Evolutionary conservation across 2,329 filamentous ascomycete species (phyloP).

Genomic region (Sporothrix brunneoviolacea): DNA sequence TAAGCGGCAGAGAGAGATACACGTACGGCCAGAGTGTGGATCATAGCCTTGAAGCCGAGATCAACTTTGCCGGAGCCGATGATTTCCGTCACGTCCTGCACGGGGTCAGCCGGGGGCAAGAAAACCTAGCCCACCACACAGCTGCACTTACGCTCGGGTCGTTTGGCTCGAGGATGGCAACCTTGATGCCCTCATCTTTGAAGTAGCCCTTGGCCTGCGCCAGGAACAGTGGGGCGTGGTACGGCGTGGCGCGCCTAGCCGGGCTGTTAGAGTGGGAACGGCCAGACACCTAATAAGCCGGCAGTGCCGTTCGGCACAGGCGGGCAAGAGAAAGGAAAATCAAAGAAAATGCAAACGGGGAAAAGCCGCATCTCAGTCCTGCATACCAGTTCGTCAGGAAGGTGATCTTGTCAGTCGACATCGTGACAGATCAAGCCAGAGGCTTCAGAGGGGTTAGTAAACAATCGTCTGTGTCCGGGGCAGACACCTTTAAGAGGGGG

Average conservation of each 20-base stretch:
- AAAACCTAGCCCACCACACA: too few species aligned
- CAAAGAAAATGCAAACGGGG: neutral
- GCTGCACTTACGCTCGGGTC: conserved; percentile 64
- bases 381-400: conserved; percentile 76
- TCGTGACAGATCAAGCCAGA: conserved; percentile 42
- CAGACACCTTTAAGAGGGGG: conserved; percentile 15
- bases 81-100: conserved; percentile 75
- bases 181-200: conserved; percentile 68
- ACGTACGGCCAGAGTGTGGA: conserved; percentile 57
- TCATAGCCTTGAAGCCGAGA: conserved; percentile 79
- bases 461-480: conserved; percentile 22
- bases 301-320: too few species aligned
- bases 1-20: too few species aligned
- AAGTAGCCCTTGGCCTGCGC: conserved; percentile 71
- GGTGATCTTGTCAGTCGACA: conserved; percentile 80
- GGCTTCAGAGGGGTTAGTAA: conserved; percentile 45
- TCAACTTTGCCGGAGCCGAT: conserved; percentile 63
- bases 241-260: conserved; percentile 76
- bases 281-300: too few species aligned
- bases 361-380: too few species aligned
- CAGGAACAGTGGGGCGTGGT: conserved; percentile 71
- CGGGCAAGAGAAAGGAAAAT: neutral
- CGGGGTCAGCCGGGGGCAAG: too few species aligned
- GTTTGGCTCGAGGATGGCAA: conserved; percentile 70
- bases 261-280: conserved; percentile 9